These are phyloP conservation scores for Peniophora sp. DNA, from an alignment of 1,284 basidiomycete genomes.

Conservation along the genomic window DNA sequence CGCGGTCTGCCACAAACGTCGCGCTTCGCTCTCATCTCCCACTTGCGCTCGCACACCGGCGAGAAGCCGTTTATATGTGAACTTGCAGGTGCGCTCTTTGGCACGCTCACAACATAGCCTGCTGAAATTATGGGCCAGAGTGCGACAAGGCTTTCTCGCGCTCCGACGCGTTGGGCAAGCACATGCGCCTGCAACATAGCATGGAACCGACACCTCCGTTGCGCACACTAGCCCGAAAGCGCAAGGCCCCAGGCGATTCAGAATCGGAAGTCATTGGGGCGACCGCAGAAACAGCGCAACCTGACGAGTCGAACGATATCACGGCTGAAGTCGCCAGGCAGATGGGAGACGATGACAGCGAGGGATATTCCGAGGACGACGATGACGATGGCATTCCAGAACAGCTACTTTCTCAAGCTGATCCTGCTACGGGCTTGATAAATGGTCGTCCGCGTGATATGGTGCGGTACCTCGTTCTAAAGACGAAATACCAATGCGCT, in stretches of 20 bases:
- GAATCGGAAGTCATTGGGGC: conserved; percentile 13
- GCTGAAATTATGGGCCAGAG: conserved; percentile 37
- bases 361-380: conserved; percentile 22
- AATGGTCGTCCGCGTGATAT: conserved; percentile 52
- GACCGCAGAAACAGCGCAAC: conserved; percentile 37
- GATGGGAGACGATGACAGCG: conserved; percentile 20
- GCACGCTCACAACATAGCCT: not conserved
- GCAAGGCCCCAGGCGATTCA: conserved; percentile 27
- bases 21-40: conserved; percentile 81
- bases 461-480: conserved; percentile 69
- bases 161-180: conserved; percentile 85
- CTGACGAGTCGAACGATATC: conserved; percentile 51
- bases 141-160: conserved; percentile 92
- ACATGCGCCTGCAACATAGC: conserved; percentile 84
- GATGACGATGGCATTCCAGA: conserved; percentile 39
- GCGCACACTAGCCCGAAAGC: conserved; percentile 63
- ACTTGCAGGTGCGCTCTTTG: conserved; percentile 48
- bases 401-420: conserved; percentile 37
- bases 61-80: conserved; percentile 89
- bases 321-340: conserved; percentile 25
- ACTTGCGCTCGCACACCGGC: conserved; percentile 85
- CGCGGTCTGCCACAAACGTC: conserved; percentile 79
- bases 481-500: conserved; percentile 63
- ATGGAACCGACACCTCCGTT: conserved; percentile 66
- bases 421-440: conserved; percentile 49